These are phyloP conservation scores for Paramecium sonneborni DNA, from an alignment of 73 alveolate species.

Conservation along the genomic window DNA sequence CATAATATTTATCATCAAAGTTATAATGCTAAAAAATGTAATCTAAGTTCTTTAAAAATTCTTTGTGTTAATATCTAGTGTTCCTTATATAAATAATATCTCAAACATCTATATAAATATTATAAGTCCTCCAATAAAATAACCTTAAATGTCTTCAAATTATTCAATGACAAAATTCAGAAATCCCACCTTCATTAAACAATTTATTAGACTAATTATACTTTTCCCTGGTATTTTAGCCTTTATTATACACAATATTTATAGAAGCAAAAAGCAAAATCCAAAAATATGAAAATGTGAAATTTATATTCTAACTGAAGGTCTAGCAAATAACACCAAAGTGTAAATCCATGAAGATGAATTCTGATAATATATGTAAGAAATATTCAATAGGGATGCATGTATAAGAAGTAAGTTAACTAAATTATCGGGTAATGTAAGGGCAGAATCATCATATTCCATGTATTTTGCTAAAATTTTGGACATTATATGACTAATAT, in stretches of 20 bases:
- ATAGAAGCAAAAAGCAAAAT: not conserved
- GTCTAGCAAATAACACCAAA: not conserved
- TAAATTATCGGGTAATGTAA: not conserved
- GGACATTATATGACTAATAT: not conserved
- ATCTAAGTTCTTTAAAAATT: not conserved
- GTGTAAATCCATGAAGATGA: not conserved
- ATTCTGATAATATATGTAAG: not conserved
- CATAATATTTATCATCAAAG: not conserved
- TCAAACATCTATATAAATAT: not conserved
- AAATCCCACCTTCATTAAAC: not conserved
- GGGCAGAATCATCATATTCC: not conserved
- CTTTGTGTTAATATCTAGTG: not conserved
- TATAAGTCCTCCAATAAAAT: not conserved
- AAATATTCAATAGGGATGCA: constrained; percentile 14
- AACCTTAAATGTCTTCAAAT: not conserved
- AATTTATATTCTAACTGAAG: not conserved
- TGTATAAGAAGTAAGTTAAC: not conserved
- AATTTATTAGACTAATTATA: not conserved
- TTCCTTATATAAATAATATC: not conserved
- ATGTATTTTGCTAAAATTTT: not conserved
- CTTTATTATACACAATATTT: not conserved
- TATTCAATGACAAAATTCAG: constrained; percentile 7
- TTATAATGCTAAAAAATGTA: not conserved
- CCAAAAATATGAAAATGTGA: not conserved
- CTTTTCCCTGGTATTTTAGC: not conserved